Conservation (phyloP, 441 rosid species). For the Metrosideros polymorpha region DNA sequence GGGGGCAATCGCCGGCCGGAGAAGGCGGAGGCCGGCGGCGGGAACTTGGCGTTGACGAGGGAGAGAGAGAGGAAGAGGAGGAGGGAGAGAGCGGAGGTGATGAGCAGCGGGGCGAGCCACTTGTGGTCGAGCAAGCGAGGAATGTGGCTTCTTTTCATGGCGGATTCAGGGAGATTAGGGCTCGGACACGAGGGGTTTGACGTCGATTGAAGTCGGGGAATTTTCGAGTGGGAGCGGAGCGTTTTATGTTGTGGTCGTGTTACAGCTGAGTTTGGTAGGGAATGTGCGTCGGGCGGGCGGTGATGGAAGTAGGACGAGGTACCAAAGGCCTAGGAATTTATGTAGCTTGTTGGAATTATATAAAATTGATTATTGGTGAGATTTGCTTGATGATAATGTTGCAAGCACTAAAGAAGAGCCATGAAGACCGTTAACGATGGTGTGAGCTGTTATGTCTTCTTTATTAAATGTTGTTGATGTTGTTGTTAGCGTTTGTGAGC, state of each 20-base stretch:
- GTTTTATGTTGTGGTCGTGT: not conserved
- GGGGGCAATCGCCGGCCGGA: not conserved
- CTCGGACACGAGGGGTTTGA: not conserved
- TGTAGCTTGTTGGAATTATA: no score
- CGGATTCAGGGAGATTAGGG: not conserved
- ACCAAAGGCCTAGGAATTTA: no score
- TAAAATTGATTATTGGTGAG: no score
- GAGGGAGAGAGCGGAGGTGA: not conserved
- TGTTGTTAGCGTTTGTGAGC: no score
- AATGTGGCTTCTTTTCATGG: conserved; percentile 10
- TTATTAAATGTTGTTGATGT: no score
- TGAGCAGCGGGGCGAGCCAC: conserved; percentile 3
- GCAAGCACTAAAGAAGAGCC: no score
- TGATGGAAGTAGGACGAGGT: no score
- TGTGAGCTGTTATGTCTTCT: no score
- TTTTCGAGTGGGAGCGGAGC: not conserved
- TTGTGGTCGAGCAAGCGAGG: conserved; percentile 1
- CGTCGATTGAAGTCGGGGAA: not conserved
- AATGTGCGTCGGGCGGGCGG: not conserved
- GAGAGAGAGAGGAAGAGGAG: conserved; percentile 4
- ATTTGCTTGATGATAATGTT: no score
- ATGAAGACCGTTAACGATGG: no score
- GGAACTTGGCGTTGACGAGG: conserved; percentile 14
- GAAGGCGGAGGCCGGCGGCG: conserved; percentile 11
- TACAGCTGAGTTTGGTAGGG: not conserved